Evolutionary conservation across 78 protist species (phyloP).

Genomic region (slime mould (Dictyostelium discoideum)): DNA sequence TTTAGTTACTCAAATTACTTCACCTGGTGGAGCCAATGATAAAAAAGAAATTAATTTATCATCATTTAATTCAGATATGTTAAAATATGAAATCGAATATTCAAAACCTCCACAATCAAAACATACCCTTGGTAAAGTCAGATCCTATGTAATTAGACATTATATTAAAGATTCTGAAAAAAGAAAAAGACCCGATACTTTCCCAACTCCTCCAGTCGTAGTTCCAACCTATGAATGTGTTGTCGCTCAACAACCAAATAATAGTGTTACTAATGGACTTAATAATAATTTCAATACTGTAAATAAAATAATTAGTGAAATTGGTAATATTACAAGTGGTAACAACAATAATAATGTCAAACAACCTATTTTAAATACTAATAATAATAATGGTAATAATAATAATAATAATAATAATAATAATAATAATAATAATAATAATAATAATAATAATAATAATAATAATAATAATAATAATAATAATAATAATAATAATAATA

Average conservation of each 20-base stretch:
- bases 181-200: not conserved
- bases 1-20: not conserved
- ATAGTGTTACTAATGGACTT: not conserved
- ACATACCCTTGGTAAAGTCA: not conserved
- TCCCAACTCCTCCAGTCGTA: not conserved
- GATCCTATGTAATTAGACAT: constrained; percentile 4
- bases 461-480: not conserved
- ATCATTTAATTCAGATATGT: not conserved
- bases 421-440: not conserved
- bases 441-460: not conserved
- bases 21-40: not conserved
- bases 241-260: not conserved
- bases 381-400: not conserved
- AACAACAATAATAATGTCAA: not conserved
- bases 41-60: not conserved
- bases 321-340: not conserved
- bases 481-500: not conserved
- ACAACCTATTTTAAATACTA: not conserved
- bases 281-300: not conserved
- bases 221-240: not conserved
- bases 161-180: constrained; percentile 7
- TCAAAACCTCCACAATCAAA: constrained; percentile 13
- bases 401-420: not conserved
- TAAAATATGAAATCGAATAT: not conserved
- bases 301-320: not conserved